Conservation (phyloP, 2,329 filamentous ascomycete genomes). For the Rosellinia necatrix region DNA sequence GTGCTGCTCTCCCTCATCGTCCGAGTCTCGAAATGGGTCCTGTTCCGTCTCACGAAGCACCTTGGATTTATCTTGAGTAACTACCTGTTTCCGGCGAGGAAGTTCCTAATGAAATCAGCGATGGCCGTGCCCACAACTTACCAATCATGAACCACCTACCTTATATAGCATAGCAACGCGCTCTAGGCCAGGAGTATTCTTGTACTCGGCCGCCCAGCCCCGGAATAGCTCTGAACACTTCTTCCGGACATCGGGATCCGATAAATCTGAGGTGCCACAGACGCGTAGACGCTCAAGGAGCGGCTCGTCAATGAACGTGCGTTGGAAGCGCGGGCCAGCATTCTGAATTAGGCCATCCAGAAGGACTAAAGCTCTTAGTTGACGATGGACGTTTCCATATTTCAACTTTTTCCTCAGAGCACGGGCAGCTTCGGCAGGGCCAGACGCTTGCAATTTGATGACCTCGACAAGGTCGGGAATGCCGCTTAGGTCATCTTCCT, state of each 20-base stretch:
- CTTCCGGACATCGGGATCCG: constrained; percentile 81
- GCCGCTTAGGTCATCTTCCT: constrained; percentile 88
- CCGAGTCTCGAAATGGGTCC: constrained; percentile 70
- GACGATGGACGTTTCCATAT: constrained; percentile 92
- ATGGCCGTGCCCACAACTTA: neutral
- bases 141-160: constrained; percentile 42
- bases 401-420: constrained; percentile 98
- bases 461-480: constrained; percentile 95
- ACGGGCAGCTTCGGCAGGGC: constrained; percentile 85
- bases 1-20: constrained; percentile 56
- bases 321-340: constrained; percentile 84
- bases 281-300: constrained; percentile 89
- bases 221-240: constrained; percentile 88
- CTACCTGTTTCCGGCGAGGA: constrained; percentile 70
- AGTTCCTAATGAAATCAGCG: constrained; percentile 53
- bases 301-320: constrained; percentile 86
- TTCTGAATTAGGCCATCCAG: constrained; percentile 95
- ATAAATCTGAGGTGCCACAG: constrained; percentile 81
- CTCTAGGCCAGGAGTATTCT: constrained; percentile 77
- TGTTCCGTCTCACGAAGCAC: constrained; percentile 79
- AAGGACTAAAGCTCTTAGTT: constrained; percentile 84
- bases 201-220: constrained; percentile 84
- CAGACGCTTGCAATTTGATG: constrained; percentile 84
- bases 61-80: constrained; percentile 78
- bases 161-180: constrained; percentile 78